Percentiles rank a stretch among this genome's conserved stretches.
These are phyloP conservation scores for Coemansia asiatica DNA, from an alignment of 192 early-diverging fungal species.

Conservation along the genomic window DNA sequence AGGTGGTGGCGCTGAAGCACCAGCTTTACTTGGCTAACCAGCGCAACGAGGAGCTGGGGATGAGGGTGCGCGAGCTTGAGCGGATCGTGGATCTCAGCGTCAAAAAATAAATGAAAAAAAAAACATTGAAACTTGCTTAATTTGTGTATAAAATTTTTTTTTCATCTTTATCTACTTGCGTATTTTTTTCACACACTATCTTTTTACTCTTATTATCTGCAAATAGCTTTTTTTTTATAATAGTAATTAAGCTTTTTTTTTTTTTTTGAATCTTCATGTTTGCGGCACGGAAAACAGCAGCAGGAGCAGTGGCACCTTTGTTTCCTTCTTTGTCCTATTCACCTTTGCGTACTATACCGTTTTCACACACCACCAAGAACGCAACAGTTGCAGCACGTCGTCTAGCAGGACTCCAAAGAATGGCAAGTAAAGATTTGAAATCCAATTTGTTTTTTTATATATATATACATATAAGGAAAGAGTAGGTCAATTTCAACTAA, in stretches of 20 bases:
- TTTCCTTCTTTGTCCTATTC: not conserved
- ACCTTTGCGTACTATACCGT: not conserved
- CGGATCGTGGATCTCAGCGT: slow-evolving; percentile 43
- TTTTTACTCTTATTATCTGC: not conserved
- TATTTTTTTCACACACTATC: not conserved
- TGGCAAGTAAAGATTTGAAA: slow-evolving; percentile 7
- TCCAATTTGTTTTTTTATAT: no score
- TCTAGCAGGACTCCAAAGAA: slow-evolving; percentile 14
- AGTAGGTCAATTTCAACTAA: no score
- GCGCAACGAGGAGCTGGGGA: slow-evolving; percentile 50
- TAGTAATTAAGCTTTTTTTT: not conserved
- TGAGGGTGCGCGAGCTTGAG: slow-evolving; percentile 47
- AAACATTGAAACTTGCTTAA: slow-evolving; percentile 3
- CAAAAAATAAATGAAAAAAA: not conserved
- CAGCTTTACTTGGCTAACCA: slow-evolving; percentile 41
- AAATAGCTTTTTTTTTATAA: not conserved
- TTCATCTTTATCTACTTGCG: not conserved
- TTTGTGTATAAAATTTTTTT: slow-evolving; percentile 1
- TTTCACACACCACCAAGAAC: not conserved
- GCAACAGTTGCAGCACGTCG: slow-evolving; percentile 5
- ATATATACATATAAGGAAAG: no score
- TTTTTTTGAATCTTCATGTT: slow-evolving; percentile 6
- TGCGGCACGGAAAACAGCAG: slow-evolving; percentile 4
- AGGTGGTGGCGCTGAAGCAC: slow-evolving; percentile 41
- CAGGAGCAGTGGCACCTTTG: not conserved